Conservation (phyloP, 2,329 filamentous ascomycete genomes). For the Scedosporium dehoogii region DNA sequence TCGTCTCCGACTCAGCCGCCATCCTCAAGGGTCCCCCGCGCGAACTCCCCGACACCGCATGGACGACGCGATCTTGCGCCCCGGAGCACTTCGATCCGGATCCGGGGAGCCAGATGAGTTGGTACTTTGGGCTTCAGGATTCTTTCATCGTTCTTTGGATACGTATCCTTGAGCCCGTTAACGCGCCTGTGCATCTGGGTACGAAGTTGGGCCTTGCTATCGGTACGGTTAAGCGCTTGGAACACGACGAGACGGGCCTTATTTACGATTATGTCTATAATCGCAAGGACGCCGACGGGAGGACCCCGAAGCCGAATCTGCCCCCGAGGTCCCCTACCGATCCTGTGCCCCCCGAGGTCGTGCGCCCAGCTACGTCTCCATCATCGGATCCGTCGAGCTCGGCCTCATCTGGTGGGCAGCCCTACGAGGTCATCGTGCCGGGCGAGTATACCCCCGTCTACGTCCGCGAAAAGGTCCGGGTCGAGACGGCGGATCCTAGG, state of each 20-base stretch:
- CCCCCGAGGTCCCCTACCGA: conserved; percentile 14
- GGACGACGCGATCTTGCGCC: conserved; percentile 34
- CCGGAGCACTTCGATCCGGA: conserved; percentile 32
- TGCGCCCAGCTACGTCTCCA: neutral
- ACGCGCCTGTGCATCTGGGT: conserved; percentile 48
- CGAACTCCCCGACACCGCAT: conserved; percentile 26
- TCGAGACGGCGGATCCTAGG: conserved; percentile 83
- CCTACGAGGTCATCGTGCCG: neutral
- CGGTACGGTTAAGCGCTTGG: conserved; percentile 50
- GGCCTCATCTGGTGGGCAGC: neutral
- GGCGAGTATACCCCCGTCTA: conserved; percentile 49
- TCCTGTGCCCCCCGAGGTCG: neutral
- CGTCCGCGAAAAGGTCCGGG: conserved; percentile 79
- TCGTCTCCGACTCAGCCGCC: conserved; percentile 39
- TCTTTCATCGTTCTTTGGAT: conserved; percentile 60
- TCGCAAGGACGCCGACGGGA: conserved; percentile 13
- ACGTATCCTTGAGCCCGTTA: conserved; percentile 59
- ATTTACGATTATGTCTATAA: conserved; percentile 54
- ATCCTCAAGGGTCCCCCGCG: conserved; percentile 45
- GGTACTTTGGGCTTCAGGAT: conserved; percentile 62
- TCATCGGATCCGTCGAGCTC: neutral
- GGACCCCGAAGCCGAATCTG: conserved; percentile 7
- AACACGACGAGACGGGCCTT: conserved; percentile 72
- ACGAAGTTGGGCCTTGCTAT: conserved; percentile 64
- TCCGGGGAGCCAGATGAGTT: conserved; percentile 55